Evolutionary conservation across 2,329 filamentous ascomycete genomes (phyloP).

Genomic region (Xylariomycetidae sp.): DNA sequence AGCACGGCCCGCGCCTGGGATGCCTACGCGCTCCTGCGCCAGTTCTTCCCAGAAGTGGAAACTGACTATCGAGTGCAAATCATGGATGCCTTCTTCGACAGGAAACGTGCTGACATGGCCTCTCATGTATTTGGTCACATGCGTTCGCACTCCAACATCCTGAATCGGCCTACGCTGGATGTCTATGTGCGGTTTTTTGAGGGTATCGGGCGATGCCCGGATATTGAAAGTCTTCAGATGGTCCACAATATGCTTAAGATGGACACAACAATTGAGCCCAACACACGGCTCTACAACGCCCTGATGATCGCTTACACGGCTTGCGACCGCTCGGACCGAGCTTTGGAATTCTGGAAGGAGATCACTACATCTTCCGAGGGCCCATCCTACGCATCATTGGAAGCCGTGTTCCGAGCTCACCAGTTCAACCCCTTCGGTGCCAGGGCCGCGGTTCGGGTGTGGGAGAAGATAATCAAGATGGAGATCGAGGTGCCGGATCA

Average conservation of each 20-base stretch:
- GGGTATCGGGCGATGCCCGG: conserved; percentile 60
- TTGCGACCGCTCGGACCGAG: conserved; percentile 60
- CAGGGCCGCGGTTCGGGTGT: conserved; percentile 60
- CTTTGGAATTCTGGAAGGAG: conserved; percentile 77
- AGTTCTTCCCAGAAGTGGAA: conserved; percentile 63
- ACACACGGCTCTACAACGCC: conserved; percentile 73
- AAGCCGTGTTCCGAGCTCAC: conserved; percentile 76
- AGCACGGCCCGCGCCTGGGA: conserved; percentile 62
- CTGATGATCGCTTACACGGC: conserved; percentile 82
- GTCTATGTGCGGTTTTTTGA: conserved; percentile 77
- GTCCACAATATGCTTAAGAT: conserved; percentile 94
- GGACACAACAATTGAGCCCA: conserved; percentile 73
- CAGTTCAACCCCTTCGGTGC: conserved; percentile 57
- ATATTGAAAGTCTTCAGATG: conserved; percentile 63
- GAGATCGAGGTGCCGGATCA: conserved; percentile 71
- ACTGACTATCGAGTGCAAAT: conserved; percentile 61
- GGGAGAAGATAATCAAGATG: conserved; percentile 66
- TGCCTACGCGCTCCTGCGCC: conserved; percentile 60
- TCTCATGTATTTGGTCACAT: conserved; percentile 87
- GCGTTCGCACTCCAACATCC: conserved; percentile 66
- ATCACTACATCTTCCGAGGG: conserved; percentile 83
- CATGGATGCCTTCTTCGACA: conserved; percentile 78
- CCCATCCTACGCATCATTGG: conserved; percentile 74
- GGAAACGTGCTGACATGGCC: conserved; percentile 78
- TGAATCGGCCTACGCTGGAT: conserved; percentile 62